Conservation (phyloP, 257 asterid species). For the Fraxinus anomala region DNA sequence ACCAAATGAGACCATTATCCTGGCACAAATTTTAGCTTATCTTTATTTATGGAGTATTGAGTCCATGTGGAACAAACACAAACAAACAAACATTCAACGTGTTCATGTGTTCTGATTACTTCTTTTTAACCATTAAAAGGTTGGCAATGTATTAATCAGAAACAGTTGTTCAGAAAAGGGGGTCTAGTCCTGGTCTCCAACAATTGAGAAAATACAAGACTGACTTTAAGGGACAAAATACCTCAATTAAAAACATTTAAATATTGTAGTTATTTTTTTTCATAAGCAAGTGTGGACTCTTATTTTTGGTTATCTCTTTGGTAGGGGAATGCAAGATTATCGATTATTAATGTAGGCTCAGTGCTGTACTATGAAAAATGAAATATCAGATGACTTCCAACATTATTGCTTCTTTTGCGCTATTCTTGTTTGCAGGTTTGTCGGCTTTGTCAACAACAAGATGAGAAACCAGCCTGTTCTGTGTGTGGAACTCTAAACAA, state of each 20-base stretch:
- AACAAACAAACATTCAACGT: neutral
- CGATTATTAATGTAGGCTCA: neutral
- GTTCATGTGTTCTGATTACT: neutral
- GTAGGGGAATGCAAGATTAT: neutral
- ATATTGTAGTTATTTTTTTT: neutral
- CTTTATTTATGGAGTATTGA: neutral
- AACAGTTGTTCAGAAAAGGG: neutral
- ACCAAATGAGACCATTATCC: neutral
- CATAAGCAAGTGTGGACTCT: neutral
- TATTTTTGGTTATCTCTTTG: neutral
- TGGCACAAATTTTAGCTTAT: neutral
- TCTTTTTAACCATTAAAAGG: neutral
- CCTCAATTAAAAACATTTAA: neutral
- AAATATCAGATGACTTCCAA: neutral
- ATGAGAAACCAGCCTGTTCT: slow-evolving; percentile 79
- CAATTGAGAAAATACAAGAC: neutral
- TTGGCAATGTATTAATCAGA: neutral
- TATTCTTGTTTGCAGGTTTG: slow-evolving; percentile 64
- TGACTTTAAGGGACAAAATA: neutral
- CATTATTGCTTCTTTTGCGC: neutral
- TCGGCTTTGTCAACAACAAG: slow-evolving; percentile 86
- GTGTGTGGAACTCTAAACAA: slow-evolving; percentile 82
- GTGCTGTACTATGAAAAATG: neutral
- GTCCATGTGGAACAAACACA: neutral
- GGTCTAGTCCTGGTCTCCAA: neutral